phyloP scores from a whole-genome alignment of 148 eudicot genomes.

The Fagopyrum esculentum region DNA sequence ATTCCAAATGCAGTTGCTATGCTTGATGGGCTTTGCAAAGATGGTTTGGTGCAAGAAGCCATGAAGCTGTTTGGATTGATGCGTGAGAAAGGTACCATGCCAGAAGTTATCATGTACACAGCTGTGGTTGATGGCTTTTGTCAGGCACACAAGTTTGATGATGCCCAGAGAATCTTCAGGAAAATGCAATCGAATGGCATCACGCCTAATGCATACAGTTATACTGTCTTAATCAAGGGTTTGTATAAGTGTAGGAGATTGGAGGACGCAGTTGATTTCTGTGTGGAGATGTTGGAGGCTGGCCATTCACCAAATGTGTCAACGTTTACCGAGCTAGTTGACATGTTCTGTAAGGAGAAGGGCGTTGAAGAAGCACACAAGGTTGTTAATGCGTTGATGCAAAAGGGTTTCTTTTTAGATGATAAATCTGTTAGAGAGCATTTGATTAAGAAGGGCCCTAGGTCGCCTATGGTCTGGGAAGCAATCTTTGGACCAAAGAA shows the following conservation, averaged over 20 bases:
- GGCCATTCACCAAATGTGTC: conserved; percentile 67
- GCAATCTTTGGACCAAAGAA: conserved; percentile 67
- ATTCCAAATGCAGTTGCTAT: conserved; percentile 92
- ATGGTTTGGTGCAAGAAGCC: conserved; percentile 85
- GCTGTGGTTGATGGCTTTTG: conserved; percentile 94
- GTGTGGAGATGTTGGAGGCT: conserved; percentile 74
- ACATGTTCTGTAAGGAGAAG: conserved; percentile 64
- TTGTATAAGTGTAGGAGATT: conserved; percentile 47
- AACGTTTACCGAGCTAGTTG: conserved; percentile 61
- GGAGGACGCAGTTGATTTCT: conserved; percentile 61
- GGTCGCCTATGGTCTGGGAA: conserved; percentile 68
- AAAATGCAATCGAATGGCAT: conserved; percentile 78
- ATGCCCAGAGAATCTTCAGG: conserved; percentile 69
- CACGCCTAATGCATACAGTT: conserved; percentile 72
- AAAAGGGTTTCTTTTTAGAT: conserved; percentile 59
- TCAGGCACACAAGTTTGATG: conserved; percentile 66
- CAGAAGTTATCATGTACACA: conserved; percentile 84
- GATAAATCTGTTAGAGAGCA: conserved; percentile 64
- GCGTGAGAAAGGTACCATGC: conserved; percentile 89
- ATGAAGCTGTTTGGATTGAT: conserved; percentile 80
- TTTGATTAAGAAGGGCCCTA: conserved; percentile 67
- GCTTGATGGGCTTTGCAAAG: conserved; percentile 90
- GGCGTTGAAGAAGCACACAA: conserved; percentile 67
- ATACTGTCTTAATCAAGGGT: conserved; percentile 52
- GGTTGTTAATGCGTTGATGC: conserved; percentile 33